Evolutionary conservation across 176 grass and related monocot genomes (phyloP), one percentile per base, ranked within the genome.

Genomic region (Juncus inflexus): DNA sequence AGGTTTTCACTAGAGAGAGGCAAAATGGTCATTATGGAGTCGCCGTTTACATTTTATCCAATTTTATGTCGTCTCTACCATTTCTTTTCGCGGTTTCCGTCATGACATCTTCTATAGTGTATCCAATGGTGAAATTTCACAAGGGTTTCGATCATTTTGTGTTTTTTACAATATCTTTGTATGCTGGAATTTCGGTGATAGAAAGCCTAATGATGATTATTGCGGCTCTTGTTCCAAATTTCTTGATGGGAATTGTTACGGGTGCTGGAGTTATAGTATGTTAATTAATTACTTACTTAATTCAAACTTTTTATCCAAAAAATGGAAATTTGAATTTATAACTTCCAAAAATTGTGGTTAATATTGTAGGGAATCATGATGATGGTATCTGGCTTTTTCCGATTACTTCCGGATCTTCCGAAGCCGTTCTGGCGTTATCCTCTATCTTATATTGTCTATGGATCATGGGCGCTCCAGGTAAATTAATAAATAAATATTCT

Each of bases 121-220:
- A 84, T 38, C 83, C 64, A 74, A 99, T 99, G 94, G 94, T 92
- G 60, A 99, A 99, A 69, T 92, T 84, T 51, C 40, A 83, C 5
- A 57, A 75, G 0, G 83, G 85, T 3, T 92, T 99, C 73, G 73
- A 76, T 52, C 85, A 82, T 80, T 99, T 68, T 35, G 80, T 69
- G 37, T 99, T 81, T 73, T 99, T 90, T 8, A 79, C 89, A 1
- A 12, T 92, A 7, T 89, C 72, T 63, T 89, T 99, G 13, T 99
- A 99, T 6, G 94, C 64, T 0, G 83, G 94, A 2, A 76, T 99
- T 66, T 89, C 94, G 0, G 83, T 92, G 40, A 86, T 99, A 9
- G 94, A 99, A 83, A 92, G 89, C 68, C 80, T 99, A 42, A 99
- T 99, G 94, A 99, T 99, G 94, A 82, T 99, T 64, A 89, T 99